A percentile compares a stretch with the other conserved stretches of the same genome.
Evolutionary conservation across 2,329 filamentous ascomycete species (phyloP).

Genomic region (Ceratocystis harringtonii): DNA sequence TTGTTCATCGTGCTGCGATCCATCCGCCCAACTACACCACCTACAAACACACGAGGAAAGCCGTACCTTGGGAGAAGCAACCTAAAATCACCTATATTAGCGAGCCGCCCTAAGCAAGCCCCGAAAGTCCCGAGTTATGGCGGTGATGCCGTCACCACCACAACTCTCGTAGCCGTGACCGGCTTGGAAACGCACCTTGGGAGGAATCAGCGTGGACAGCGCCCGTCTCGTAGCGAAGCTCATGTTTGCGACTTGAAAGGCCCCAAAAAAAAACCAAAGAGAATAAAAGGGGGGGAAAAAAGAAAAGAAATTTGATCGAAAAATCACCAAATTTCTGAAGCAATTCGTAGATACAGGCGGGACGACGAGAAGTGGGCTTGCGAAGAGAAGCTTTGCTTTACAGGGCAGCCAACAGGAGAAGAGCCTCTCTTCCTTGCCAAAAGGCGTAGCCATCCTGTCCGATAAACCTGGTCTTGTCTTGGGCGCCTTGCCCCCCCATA

Average conservation of each 20-base stretch:
- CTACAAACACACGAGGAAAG: conserved; percentile 8
- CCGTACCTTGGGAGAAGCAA: conserved; percentile 74
- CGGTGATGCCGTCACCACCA: too few species aligned
- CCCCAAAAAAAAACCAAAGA: neutral
- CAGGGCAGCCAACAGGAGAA: too few species aligned
- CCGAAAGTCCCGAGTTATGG: too few species aligned
- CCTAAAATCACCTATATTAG: conserved; percentile 29
- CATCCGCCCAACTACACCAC: neutral
- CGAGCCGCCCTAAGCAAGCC: too few species aligned
- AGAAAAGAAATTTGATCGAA: conserved; percentile 9
- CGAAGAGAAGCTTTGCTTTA: conserved; percentile 15
- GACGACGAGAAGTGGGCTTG: conserved; percentile 12
- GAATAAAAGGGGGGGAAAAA: conserved; percentile 4
- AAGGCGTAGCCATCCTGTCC: neutral
- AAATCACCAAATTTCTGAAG: conserved; percentile 8
- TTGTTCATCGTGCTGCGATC: too few species aligned
- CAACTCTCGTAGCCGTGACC: too few species aligned
- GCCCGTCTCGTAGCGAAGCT: conserved; percentile 81
- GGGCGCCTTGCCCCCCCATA: conserved; percentile 18
- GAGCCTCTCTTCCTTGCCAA: conserved; percentile 1
- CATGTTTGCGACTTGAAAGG: conserved; percentile 36
- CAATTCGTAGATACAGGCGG: conserved; percentile 16
- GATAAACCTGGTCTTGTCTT: conserved; percentile 9
- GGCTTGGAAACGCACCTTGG: conserved; percentile 55
- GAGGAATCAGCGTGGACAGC: conserved; percentile 96